Evolutionary conservation across 495 filamentous ascomycete species (phyloP), one percentile per base, ranked within the genome.

Genomic region (Lophiostoma macrostomum): DNA sequence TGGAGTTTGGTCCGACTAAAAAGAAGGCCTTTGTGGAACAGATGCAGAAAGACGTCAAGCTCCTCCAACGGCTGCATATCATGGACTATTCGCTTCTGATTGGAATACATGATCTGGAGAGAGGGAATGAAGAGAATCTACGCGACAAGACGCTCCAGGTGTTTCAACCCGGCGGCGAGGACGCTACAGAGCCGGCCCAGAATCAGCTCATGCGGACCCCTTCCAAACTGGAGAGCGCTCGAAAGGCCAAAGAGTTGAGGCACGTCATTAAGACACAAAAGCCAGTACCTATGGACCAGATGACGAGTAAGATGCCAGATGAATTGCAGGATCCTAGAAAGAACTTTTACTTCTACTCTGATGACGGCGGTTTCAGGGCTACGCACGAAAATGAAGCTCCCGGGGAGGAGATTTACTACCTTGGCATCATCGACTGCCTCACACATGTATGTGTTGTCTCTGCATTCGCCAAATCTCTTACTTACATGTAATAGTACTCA

Each of bases 31-130:
- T 99, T 66, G 75, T 96, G 14, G 82, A 88, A 43, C 93, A 99
- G 64, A 82, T 97, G 57, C 78, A 91, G 53, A 78, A 80, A 48
- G 93, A 99, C 68, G 91, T 97, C 25, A 79, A 80, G 39, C 72
- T 97, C 12, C 68, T 99, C 29, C 87, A 96, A 69, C 80, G 74
- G 60, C 74, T 97, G 28, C 87, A 93, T 61, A 96, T 99, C 60
- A 99, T 99, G 93, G 93, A 99, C 65, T 99, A 99, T 69, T 96
- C 91, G 13, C 80, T 99, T 44, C 72, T 99, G 32, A 82, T 99
- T 14, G 93, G 94, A 28, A 94, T 96, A 29, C 93, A 99, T 64
- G 93, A 97, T 68, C 66, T 91, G 8, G 79, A 80, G 27, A 81
- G 83, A 52, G 93, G 93, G 23, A 99, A 99, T 61, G 89, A 95